Percentiles rank a stretch among this genome's conserved stretches.
Evolutionary conservation across 208 protist species (phyloP).

Genomic region (Crithidia bombi): DNA sequence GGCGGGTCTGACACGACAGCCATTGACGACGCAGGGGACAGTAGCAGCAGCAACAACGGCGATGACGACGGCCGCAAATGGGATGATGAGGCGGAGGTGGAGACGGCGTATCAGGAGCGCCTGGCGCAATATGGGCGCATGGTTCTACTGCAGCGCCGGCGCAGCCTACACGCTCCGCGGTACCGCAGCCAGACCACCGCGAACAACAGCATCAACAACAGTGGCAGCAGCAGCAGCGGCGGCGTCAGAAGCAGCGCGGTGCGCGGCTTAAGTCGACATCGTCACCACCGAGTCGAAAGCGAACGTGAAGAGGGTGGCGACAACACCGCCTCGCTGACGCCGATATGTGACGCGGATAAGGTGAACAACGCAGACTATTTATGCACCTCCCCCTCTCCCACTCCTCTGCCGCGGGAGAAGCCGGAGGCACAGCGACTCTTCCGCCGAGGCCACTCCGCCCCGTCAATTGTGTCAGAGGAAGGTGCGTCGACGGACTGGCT

Average conservation of each 20-base stretch:
- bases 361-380: too few species aligned
- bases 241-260: neutral
- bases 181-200: neutral
- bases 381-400: neutral
- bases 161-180: slow-evolving; percentile 4
- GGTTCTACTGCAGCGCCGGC: slow-evolving; percentile 18
- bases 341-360: too few species aligned
- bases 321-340: neutral
- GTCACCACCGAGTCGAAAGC: neutral
- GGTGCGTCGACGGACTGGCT: slow-evolving; percentile 16
- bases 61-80: slow-evolving; percentile 10
- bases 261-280: neutral
- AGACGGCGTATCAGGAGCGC: slow-evolving; percentile 7
- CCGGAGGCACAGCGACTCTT: slow-evolving; percentile 4
- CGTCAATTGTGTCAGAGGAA: neutral
- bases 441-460: slow-evolving; percentile 19
- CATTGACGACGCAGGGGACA: neutral
- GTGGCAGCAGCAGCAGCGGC: neutral
- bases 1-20: neutral
- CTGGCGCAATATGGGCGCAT: slow-evolving; percentile 16
- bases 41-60: neutral
- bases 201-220: neutral
- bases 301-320: neutral
- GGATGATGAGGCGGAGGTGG: slow-evolving; percentile 16
- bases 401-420: neutral